phyloP scores from a whole-genome alignment of 1,139 yeast genomes.

The Yamadazyma diddensiae region DNA sequence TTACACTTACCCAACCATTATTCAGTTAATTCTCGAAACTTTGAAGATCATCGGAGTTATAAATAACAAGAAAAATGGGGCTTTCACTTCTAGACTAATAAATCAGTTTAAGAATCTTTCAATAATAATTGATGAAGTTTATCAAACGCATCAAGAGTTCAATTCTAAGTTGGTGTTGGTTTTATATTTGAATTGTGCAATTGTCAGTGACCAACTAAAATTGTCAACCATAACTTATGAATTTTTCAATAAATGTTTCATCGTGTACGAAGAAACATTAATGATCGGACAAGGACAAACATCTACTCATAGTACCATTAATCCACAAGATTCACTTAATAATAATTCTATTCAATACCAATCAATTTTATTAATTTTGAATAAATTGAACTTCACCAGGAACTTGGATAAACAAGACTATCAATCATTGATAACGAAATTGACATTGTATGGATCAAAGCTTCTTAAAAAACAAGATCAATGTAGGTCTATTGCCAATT shows the following conservation, averaged over 20 bases:
- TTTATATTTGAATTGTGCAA: constrained; percentile 55
- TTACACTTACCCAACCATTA: constrained; percentile 73
- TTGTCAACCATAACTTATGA: constrained; percentile 68
- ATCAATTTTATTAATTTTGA: constrained; percentile 49
- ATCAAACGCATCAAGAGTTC: constrained; percentile 44
- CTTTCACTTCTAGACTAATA: constrained; percentile 27
- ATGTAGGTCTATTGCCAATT: constrained; percentile 83
- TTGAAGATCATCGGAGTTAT: constrained; percentile 50
- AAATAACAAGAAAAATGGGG: constrained; percentile 16
- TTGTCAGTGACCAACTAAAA: constrained; percentile 72
- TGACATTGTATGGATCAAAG: constrained; percentile 86
- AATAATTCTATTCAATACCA: constrained; percentile 40
- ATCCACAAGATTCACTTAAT: constrained; percentile 38
- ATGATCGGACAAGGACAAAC: constrained; percentile 17
- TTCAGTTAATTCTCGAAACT: constrained; percentile 56
- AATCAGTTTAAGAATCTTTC: constrained; percentile 71
- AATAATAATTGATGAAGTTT: constrained; percentile 68
- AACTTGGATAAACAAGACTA: constrained; percentile 63
- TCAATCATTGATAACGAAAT: constrained; percentile 76
- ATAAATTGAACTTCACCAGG: constrained; percentile 59
- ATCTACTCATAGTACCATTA: background rate
- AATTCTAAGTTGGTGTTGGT: constrained; percentile 50
- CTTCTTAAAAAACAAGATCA: constrained; percentile 90
- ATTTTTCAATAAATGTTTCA: constrained; percentile 82
- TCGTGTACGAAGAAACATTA: constrained; percentile 78